A percentile compares a stretch with the other conserved stretches of the same genome.
These are phyloP conservation scores for Aspergillus japonicus DNA, from an alignment of 2,329 filamentous ascomycete species.

Conservation along the genomic window DNA sequence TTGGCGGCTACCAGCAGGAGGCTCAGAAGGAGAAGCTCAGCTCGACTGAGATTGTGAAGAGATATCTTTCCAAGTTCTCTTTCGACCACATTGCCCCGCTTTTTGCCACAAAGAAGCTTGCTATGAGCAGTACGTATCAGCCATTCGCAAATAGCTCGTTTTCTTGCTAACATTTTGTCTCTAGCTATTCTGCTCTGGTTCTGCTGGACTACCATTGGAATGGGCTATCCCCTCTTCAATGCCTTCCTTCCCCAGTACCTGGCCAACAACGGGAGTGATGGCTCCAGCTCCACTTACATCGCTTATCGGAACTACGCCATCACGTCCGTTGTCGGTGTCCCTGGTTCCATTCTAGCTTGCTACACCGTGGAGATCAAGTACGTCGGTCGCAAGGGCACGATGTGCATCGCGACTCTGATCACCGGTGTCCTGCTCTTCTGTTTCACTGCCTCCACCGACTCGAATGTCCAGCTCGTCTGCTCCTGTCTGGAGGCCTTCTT, in stretches of 20 bases:
- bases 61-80: slow-evolving; percentile 66
- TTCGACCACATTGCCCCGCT: slow-evolving; percentile 66
- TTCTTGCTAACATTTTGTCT: slow-evolving; percentile 14
- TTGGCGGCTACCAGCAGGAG: slow-evolving; percentile 51
- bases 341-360: slow-evolving; percentile 72
- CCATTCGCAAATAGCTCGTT: slow-evolving; percentile 51
- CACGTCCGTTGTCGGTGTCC: slow-evolving; percentile 72
- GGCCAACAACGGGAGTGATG: slow-evolving; percentile 52
- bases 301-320: slow-evolving; percentile 80
- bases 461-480: slow-evolving; percentile 52
- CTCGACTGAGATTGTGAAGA: slow-evolving; percentile 52
- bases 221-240: slow-evolving; percentile 87
- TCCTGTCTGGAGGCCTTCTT: slow-evolving; percentile 58
- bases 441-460: slow-evolving; percentile 52
- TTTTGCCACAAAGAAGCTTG: slow-evolving; percentile 51
- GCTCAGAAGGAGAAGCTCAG: slow-evolving; percentile 42
- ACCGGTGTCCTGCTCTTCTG: slow-evolving; percentile 56
- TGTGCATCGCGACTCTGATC: slow-evolving; percentile 52
- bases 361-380: slow-evolving; percentile 71
- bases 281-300: slow-evolving; percentile 38
- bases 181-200: slow-evolving; percentile 63
- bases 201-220: slow-evolving; percentile 77
- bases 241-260: slow-evolving; percentile 88
- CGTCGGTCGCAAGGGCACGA: slow-evolving; percentile 57
- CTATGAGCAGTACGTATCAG: slow-evolving; percentile 43